These are phyloP conservation scores for Fonsecaea multimorphosa DNA, from an alignment of 2,329 filamentous ascomycete genomes.

Conservation along the genomic window DNA sequence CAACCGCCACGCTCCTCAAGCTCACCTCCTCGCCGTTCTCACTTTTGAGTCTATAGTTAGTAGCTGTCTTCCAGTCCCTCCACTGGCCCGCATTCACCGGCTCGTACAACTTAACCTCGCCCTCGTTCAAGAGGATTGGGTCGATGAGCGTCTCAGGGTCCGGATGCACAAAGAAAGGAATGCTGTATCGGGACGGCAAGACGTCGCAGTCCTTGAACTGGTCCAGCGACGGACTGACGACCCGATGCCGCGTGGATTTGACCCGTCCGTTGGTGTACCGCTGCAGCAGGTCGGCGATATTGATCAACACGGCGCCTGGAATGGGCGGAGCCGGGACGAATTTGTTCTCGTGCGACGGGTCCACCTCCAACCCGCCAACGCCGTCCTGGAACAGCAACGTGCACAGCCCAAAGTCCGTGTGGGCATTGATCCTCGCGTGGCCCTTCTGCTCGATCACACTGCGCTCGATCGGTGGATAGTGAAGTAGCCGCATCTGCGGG, in stretches of 20 bases:
- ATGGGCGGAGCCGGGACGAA: conserved; percentile 43
- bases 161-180: conserved; percentile 44
- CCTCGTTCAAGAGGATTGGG: conserved; percentile 26
- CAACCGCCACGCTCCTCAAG: conserved; percentile 15
- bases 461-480: conserved; percentile 46
- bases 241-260: conserved; percentile 59
- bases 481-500: conserved; percentile 39
- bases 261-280: conserved; percentile 60
- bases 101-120: conserved; percentile 30
- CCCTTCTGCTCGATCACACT: conserved; percentile 22
- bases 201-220: conserved; percentile 29
- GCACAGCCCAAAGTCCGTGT: conserved; percentile 55
- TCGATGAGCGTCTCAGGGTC: conserved; percentile 36
- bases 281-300: conserved; percentile 61
- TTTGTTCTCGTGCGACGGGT: conserved; percentile 30
- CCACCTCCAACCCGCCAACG: conserved; percentile 56
- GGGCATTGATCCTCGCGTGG: conserved; percentile 39
- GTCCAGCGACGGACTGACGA: conserved; percentile 41
- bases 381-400: conserved; percentile 56
- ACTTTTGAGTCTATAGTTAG: conserved; percentile 24
- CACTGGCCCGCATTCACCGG: conserved; percentile 34
- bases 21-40: conserved; percentile 13
- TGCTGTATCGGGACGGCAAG: conserved; percentile 40
- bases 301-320: conserved; percentile 58
- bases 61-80: conserved; percentile 29